These are phyloP conservation scores for Botrytis squamosa DNA, from an alignment of 2,329 filamentous ascomycete genomes.

Conservation along the genomic window DNA sequence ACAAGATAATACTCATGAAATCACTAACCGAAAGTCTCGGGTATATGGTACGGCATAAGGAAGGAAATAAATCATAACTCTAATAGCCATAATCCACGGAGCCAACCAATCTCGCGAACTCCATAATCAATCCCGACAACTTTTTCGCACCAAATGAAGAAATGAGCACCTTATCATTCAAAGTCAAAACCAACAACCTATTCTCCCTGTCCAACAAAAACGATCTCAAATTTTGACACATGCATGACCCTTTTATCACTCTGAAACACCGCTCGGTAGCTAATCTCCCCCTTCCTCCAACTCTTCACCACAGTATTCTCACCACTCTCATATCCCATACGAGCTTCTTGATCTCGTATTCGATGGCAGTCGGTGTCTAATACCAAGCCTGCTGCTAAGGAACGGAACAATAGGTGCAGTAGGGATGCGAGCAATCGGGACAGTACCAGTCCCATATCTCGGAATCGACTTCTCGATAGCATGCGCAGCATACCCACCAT, in stretches of 20 bases:
- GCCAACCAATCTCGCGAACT: background rate
- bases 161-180: background rate
- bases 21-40: background rate
- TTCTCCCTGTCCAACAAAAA: background rate
- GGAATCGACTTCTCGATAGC: conserved; percentile 23
- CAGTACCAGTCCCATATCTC: conserved; percentile 20
- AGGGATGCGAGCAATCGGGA: conserved; percentile 26
- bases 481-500: conserved; percentile 29
- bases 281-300: background rate
- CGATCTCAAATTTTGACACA: background rate
- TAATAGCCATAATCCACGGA: background rate
- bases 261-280: background rate
- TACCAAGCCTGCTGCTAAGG: background rate
- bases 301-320: background rate
- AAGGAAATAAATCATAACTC: background rate
- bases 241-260: background rate
- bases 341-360: background rate
- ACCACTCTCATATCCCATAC: background rate
- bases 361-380: background rate
- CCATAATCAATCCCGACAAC: background rate
- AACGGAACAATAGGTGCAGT: conserved; percentile 5
- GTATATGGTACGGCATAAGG: background rate
- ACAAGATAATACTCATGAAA: background rate
- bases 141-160: background rate
- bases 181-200: background rate